These are phyloP conservation scores for Coprinopsis strossmayeri DNA, from an alignment of 768 basidiomycete genomes.

Conservation along the genomic window DNA sequence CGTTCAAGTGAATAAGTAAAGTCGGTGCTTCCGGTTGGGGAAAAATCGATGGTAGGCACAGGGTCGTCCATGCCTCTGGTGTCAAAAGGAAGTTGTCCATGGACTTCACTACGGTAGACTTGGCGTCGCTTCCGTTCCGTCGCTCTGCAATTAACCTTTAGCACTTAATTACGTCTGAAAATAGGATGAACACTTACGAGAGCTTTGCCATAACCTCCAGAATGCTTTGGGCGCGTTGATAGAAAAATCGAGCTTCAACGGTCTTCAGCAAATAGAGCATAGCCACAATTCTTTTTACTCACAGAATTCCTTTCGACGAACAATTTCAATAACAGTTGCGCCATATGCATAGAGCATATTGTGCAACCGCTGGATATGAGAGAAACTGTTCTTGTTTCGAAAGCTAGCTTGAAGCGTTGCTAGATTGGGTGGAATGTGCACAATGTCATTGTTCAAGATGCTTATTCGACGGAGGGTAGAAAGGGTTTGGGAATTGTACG, in stretches of 20 bases:
- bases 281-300: no score
- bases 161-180: background rate
- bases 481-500: slow-evolving; percentile 63
- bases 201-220: slow-evolving; percentile 84
- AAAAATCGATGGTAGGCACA: slow-evolving; percentile 75
- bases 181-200: slow-evolving; percentile 46
- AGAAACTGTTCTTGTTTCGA: slow-evolving; percentile 73
- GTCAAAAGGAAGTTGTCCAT: slow-evolving; percentile 85
- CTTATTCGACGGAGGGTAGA: slow-evolving; percentile 69
- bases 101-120: slow-evolving; percentile 77
- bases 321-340: slow-evolving; percentile 85
- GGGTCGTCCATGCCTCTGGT: slow-evolving; percentile 75
- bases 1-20: slow-evolving; percentile 61
- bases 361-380: slow-evolving; percentile 87
- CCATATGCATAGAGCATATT: slow-evolving; percentile 90
- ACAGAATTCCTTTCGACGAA: slow-evolving; percentile 88
- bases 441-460: slow-evolving; percentile 72
- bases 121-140: slow-evolving; percentile 75
- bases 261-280: background rate
- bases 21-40: slow-evolving; percentile 59
- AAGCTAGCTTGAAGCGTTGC: slow-evolving; percentile 64
- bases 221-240: slow-evolving; percentile 72
- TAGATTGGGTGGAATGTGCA: slow-evolving; percentile 63
- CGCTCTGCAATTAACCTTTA: background rate
- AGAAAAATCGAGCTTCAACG: slow-evolving; percentile 64